Conservation (phyloP, 805 yeast species). For the Saturnispora besseyi region DNA sequence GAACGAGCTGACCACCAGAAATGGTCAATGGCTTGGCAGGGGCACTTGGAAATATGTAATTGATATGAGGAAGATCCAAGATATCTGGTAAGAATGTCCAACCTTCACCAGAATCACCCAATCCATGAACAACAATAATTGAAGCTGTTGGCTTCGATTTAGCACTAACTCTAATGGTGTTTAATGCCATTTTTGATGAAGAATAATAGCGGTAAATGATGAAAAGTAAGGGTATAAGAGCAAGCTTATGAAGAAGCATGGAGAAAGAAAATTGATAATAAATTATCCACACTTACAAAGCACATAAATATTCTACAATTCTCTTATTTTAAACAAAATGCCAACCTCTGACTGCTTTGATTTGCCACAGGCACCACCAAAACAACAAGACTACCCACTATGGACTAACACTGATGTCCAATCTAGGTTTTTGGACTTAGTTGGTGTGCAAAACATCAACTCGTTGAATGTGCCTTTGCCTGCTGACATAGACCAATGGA, state of each 20-base stretch:
- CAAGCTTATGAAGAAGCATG: neutral
- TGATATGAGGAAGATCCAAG: slow-evolving; percentile 46
- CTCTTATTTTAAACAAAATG: neutral
- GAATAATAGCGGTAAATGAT: neutral
- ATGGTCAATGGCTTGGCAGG: slow-evolving; percentile 62
- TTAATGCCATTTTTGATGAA: slow-evolving; percentile 12
- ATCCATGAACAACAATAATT: slow-evolving; percentile 75
- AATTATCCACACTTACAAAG: neutral
- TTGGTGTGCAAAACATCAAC: neutral
- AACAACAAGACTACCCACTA: neutral
- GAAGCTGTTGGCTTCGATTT: slow-evolving; percentile 46
- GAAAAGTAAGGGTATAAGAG: neutral
- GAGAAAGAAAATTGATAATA: neutral
- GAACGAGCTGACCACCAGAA: slow-evolving; percentile 58
- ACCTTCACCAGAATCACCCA: slow-evolving; percentile 87
- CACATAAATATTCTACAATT: neutral
- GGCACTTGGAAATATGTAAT: slow-evolving; percentile 87
- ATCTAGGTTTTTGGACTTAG: neutral
- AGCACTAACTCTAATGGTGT: slow-evolving; percentile 33
- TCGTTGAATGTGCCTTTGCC: slow-evolving; percentile 5
- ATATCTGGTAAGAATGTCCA: slow-evolving; percentile 77
- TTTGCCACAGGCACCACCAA: neutral
- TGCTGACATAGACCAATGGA: neutral
- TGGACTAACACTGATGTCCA: slow-evolving; percentile 2
- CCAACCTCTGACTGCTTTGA: neutral